Conservation (phyloP, 257 asterid species). For the Fraxinus cuspidata region DNA sequence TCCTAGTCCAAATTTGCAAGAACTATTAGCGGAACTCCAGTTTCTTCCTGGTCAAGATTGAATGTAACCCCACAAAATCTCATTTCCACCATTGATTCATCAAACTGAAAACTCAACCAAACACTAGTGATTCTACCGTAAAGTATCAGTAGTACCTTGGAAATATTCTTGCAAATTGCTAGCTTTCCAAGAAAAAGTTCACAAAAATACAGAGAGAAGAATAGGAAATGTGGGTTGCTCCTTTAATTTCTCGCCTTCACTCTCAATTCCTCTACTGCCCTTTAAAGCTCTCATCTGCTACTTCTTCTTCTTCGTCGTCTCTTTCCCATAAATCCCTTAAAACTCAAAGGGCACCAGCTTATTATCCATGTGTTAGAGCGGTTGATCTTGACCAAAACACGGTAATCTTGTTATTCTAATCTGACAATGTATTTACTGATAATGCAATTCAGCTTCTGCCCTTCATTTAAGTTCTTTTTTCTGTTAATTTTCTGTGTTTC, state of each 20-base stretch:
- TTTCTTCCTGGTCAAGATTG: constrained; percentile 39
- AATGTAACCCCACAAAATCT: constrained; percentile 54
- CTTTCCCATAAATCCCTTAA: constrained; percentile 35
- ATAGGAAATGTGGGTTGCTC: constrained; percentile 41
- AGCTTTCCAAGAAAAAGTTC: constrained; percentile 6
- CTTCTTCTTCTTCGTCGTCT: constrained; percentile 35
- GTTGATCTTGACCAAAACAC: constrained; percentile 91
- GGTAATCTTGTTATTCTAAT: constrained; percentile 30
- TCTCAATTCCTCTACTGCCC: constrained; percentile 66
- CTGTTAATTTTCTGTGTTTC: too few species aligned
- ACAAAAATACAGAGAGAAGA: not conserved
- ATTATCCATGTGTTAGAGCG: constrained; percentile 80
- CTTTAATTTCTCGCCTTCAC: constrained; percentile 59
- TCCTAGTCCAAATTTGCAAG: not conserved
- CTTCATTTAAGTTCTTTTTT: not conserved
- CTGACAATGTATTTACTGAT: not conserved
- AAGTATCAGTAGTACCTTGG: not conserved
- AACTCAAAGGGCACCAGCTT: constrained; percentile 40
- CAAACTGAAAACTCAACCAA: constrained; percentile 4
- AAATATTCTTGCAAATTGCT: not conserved
- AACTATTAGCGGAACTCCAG: not conserved
- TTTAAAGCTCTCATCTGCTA: constrained; percentile 35
- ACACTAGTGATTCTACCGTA: constrained; percentile 16
- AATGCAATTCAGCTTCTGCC: not conserved
- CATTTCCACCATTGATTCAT: constrained; percentile 32